Evolutionary conservation across 2,329 filamentous ascomycete species (phyloP).

Genomic region (Pezicula neosporulosa): DNA sequence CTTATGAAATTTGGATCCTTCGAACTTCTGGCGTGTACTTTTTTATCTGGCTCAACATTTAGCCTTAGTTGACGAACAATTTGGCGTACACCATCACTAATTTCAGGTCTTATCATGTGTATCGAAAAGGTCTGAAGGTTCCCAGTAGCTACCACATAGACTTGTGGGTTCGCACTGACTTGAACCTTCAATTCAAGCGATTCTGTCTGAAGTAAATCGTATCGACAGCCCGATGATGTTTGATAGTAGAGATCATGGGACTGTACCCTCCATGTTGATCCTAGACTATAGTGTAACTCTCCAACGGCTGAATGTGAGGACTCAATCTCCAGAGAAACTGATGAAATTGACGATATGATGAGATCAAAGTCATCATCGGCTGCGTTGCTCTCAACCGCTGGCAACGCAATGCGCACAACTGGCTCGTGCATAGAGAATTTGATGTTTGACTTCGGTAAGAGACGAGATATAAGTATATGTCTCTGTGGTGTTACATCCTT

Average conservation of each 20-base stretch:
- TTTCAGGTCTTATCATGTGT: conserved; percentile 87
- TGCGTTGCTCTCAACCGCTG: conserved; percentile 63
- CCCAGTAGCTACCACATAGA: conserved; percentile 76
- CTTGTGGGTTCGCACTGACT: conserved; percentile 78
- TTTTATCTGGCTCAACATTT: conserved; percentile 63
- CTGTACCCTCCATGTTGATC: conserved; percentile 76
- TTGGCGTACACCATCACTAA: conserved; percentile 86
- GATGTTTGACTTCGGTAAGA: conserved; percentile 89
- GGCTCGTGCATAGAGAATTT: conserved; percentile 97
- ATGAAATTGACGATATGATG: conserved; percentile 92
- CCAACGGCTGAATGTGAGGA: conserved; percentile 89
- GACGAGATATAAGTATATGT: conserved; percentile 77
- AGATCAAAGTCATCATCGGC: conserved; percentile 85
- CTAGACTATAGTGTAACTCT: conserved; percentile 82
- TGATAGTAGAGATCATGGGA: conserved; percentile 94
- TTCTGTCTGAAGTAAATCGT: conserved; percentile 85
- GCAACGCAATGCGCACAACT: conserved; percentile 84
- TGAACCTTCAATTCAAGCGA: conserved; percentile 84
- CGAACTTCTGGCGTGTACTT: conserved; percentile 42
- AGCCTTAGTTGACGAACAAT: conserved; percentile 81
- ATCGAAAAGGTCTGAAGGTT: conserved; percentile 83
- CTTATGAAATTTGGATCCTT: conserved; percentile 69
- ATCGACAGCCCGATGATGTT: conserved; percentile 75
- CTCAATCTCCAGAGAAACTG: conserved; percentile 87
- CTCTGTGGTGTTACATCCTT: conserved; percentile 43